Evolutionary conservation across 805 yeast genomes (phyloP), one percentile per base, ranked within the genome.

Genomic region (Starmerella etchellsii): DNA sequence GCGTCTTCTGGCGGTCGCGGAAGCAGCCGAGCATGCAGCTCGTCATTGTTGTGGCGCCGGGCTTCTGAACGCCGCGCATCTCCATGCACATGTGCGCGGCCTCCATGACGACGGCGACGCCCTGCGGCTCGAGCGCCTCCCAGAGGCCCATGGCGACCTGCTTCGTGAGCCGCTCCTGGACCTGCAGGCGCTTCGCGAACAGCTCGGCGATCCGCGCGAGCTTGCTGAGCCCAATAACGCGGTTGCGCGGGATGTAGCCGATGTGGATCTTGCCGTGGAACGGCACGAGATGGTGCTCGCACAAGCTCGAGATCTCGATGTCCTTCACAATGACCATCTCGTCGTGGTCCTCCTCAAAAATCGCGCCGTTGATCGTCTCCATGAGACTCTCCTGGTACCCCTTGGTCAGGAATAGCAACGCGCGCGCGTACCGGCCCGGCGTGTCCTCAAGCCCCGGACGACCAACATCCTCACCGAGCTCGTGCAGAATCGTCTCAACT

Each of bases 31-130:
- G 70, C 96, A 91, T 88, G 58, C 97, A 88, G 55, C 95, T 82
- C 16, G 98, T 91, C 26, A 85, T 77, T 2, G 98, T 91, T 16
- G 81, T 72, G 16, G 94, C 81, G 1, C 97, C 96, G 0, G 95
- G 76, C 62, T 91, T 91, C 61, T 91, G 96, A 22, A 91, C 83
- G 42, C 98, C 98, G 58, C 98, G 74, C 60, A 94, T 83, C 22
- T 88, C 97, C 98, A 91, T 91, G 62, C 98, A 91, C 98, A 91
- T 91, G 59, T 91, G 98, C 2, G 88, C 74, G 16, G 96, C 96
- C 63, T 91, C 98, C 55, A 91, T 85, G 22, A 91, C 97, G 31
- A 91, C 98, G 1, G 97, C 98, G 8, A 91, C 98, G 47, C 98
- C 98, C 55, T 87, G 73, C 15, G 98, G 98, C 55, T 81, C 78